phyloP scores from a whole-genome alignment of 2,329 filamentous ascomycete species.

The Xylariaceae sp. region DNA sequence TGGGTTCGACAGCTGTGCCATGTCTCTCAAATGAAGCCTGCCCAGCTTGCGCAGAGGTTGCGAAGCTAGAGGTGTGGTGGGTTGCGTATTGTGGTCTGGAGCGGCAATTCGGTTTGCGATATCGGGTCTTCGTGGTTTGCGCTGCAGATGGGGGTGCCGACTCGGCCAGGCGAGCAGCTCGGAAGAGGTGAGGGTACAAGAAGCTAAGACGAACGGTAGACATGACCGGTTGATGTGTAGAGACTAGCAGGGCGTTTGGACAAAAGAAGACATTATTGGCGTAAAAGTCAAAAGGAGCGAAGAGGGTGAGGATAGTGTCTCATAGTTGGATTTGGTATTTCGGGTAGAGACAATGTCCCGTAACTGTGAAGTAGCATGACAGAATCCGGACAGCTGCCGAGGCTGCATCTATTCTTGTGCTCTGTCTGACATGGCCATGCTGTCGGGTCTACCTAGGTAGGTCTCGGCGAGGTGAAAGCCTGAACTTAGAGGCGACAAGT shows the following conservation, averaged over 20 bases:
- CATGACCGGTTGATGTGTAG: slow-evolving; percentile 42
- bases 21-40: slow-evolving; percentile 52
- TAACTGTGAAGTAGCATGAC: not conserved
- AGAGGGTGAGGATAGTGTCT: slow-evolving; percentile 1
- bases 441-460: not conserved
- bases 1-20: slow-evolving; percentile 60
- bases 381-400: not conserved
- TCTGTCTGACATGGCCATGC: slow-evolving; percentile 5
- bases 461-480: no score
- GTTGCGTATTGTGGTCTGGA: slow-evolving; percentile 18
- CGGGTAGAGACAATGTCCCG: not conserved
- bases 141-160: slow-evolving; percentile 43
- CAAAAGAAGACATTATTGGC: slow-evolving; percentile 11
- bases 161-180: slow-evolving; percentile 48
- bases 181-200: slow-evolving; percentile 66
- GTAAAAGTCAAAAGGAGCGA: slow-evolving; percentile 1
- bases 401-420: not conserved
- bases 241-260: not conserved
- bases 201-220: slow-evolving; percentile 62
- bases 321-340: not conserved
- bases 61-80: slow-evolving; percentile 32
- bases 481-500: no score
- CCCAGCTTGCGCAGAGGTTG: slow-evolving; percentile 36
- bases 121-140: slow-evolving; percentile 40
- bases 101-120: slow-evolving; percentile 30